Evolutionary conservation across 108 stramenopile species (phyloP).

Genomic region (Fistulifera solaris): DNA sequence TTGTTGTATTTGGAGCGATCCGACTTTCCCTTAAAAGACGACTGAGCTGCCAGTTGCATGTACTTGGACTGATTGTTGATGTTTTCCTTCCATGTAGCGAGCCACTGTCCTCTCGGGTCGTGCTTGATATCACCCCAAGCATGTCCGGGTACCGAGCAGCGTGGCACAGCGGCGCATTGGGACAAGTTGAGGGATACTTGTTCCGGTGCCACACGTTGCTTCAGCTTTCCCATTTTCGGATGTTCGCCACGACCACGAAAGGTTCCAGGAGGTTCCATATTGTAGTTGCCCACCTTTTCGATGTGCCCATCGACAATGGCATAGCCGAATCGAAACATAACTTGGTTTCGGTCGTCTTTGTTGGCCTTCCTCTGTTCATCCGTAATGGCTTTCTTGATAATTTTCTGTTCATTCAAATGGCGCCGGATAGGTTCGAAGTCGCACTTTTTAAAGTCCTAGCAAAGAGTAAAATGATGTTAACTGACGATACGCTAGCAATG

Average conservation of each 20-base stretch:
- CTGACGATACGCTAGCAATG: too few relatives aligned
- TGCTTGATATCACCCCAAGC: constrained; percentile 93
- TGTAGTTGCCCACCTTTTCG: constrained; percentile 90
- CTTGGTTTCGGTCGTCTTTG: constrained; percentile 81
- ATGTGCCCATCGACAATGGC: constrained; percentile 95
- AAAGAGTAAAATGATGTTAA: too few relatives aligned
- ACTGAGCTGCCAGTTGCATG: constrained; percentile 96
- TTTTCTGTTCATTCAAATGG: constrained; percentile 82
- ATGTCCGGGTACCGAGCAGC: constrained; percentile 90
- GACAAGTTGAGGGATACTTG: constrained; percentile 82
- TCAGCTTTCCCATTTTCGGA: constrained; percentile 98
- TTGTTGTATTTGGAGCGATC: constrained; percentile 98
- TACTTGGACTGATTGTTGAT: constrained; percentile 94
- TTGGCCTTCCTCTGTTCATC: constrained; percentile 88
- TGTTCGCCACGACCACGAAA: constrained; percentile 99
- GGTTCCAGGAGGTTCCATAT: constrained; percentile 95
- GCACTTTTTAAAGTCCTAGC: constrained; percentile 80
- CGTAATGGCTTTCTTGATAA: constrained; percentile 87
- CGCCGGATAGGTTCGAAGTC: constrained; percentile 88
- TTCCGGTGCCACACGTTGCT: constrained; percentile 85
- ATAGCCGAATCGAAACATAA: constrained; percentile 80
- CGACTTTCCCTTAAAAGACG: constrained; percentile 97
- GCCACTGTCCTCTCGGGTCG: constrained; percentile 96
- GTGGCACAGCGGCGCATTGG: constrained; percentile 81
- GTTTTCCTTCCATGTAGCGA: constrained; percentile 97